These are phyloP conservation scores for Pythium aristosporum DNA, from an alignment of 352 stramenopile genomes.

Conservation along the genomic window DNA sequence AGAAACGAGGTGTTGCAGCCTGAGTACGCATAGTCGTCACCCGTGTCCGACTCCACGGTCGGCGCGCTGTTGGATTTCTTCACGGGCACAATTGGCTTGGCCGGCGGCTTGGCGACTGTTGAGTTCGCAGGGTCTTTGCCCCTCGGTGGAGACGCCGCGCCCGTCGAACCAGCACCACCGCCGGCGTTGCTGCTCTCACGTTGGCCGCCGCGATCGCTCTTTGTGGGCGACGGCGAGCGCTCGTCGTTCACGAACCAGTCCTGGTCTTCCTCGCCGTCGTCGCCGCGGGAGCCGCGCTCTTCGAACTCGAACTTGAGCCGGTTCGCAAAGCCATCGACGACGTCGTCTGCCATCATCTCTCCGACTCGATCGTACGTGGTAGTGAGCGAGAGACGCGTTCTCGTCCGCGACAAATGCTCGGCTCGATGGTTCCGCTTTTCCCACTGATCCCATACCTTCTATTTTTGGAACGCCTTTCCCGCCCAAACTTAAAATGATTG, in stretches of 20 bases:
- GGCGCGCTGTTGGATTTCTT: slow-evolving; percentile 29
- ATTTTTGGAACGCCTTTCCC: slow-evolving; percentile 12
- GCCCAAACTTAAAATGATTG: background rate
- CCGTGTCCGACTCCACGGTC: slow-evolving; percentile 27
- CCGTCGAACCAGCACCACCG: background rate
- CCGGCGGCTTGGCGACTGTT: background rate
- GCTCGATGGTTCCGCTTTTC: background rate
- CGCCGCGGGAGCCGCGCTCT: slow-evolving; percentile 47
- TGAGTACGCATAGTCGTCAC: slow-evolving; percentile 35
- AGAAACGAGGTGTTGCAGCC: slow-evolving; percentile 58
- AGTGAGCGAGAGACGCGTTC: no score
- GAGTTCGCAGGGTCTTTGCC: background rate
- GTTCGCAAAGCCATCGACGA: slow-evolving; percentile 62
- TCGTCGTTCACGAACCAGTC: slow-evolving; percentile 86
- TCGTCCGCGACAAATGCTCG: background rate
- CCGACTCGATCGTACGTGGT: background rate
- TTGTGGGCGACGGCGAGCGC: slow-evolving; percentile 27
- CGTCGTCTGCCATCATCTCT: slow-evolving; percentile 47
- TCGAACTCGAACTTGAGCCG: slow-evolving; percentile 75
- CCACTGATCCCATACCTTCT: background rate
- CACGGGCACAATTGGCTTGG: background rate
- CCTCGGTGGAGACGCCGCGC: background rate
- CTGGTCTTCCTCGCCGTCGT: slow-evolving; percentile 58
- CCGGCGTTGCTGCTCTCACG: slow-evolving; percentile 2
- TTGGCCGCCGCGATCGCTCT: slow-evolving; percentile 21